Conservation (phyloP, 805 yeast genomes). For the Saccharomycopsis guyanensis region DNA sequence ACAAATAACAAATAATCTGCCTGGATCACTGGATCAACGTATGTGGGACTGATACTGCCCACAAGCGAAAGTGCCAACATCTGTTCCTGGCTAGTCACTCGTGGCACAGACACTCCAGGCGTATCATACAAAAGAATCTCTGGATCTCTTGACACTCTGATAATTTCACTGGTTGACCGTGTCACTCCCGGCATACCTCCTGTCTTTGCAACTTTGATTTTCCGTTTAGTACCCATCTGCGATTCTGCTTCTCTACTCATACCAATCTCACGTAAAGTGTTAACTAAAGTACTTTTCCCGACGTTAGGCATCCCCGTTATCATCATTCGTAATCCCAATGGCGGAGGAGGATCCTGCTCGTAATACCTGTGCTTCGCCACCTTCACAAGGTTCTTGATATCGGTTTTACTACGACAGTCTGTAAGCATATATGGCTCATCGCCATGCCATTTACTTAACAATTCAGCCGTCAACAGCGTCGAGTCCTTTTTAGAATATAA, state of each 20-base stretch:
- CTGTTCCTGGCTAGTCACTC: constrained; percentile 51
- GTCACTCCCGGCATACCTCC: constrained; percentile 93
- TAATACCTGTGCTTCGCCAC: constrained; percentile 39
- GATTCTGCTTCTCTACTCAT: constrained; percentile 14
- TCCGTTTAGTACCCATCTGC: constrained; percentile 24
- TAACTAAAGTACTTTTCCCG: constrained; percentile 88
- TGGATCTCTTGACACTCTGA: constrained; percentile 53
- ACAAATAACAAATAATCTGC: constrained; percentile 79
- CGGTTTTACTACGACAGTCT: constrained; percentile 46
- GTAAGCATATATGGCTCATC: constrained; percentile 44
- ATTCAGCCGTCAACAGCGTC: constrained; percentile 35
- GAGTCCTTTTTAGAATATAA: constrained; percentile 74
- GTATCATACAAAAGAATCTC: constrained; percentile 74
- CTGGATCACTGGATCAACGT: constrained; percentile 76
- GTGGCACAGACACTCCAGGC: constrained; percentile 88
- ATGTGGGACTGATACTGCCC: constrained; percentile 62
- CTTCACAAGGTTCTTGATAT: constrained; percentile 44
- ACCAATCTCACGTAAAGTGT: constrained; percentile 45
- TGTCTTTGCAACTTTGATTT: constrained; percentile 67
- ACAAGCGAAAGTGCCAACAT: constrained; percentile 69
- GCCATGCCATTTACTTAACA: constrained; percentile 43
- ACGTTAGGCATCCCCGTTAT: constrained; percentile 95
- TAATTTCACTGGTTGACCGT: constrained; percentile 64
- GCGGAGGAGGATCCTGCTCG: constrained; percentile 60
- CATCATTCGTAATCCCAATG: constrained; percentile 70